Base-by-base conservation (phyloP, 768 basidiomycete genomes). In the Chalciporus pseudorubinellus region DNA sequence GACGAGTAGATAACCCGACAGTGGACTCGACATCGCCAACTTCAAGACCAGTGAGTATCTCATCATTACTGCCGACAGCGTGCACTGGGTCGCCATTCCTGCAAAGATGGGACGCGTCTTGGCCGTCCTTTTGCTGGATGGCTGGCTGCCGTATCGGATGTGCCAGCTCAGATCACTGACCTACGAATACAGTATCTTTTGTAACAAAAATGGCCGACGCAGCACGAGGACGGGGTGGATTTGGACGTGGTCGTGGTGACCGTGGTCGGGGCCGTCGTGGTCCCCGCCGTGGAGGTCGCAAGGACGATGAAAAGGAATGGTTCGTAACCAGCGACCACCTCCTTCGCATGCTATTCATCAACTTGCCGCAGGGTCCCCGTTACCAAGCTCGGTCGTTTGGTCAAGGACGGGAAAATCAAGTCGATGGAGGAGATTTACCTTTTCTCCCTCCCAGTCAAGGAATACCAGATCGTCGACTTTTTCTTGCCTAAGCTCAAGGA, bases 271-370 rank as follows among this genome's bases (percentile, higher is more conserved):
- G 84, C 38, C 79, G 87, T 64, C 75, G 85, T 57, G 83, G 95
- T 44, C 89, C 92, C 61, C 87, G 97, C 63, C 89, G 95, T 62
- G 97, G 95, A 51, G 92, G 91, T 53, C 92, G 93, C 80, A 98
- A 97, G 81, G 97, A 99, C 67, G 97, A 98, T 73, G 97, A 98
- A 77, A 98, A 98, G 81, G 97, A 98, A 73, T 98, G 97, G 95
- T 97, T 71, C 72, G 78, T 72, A 26, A 26, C 7, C 18, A 28
- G n/a, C 43, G 29, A 43, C 53, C 28, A 50, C 36, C 46, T 39
- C 34, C 2, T 39, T 18, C 16, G 18, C 20, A 53, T 36, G 31
- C 46, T 39, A 45, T 51, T 58, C 46, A 52, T 54, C n/a, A 16
- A 34, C 33, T 41, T 43, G 43, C 55, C 20, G 4, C 62, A 94